These are phyloP conservation scores for Rhexocercosporidium sp. DNA, from an alignment of 2,329 filamentous ascomycete species.

Conservation along the genomic window DNA sequence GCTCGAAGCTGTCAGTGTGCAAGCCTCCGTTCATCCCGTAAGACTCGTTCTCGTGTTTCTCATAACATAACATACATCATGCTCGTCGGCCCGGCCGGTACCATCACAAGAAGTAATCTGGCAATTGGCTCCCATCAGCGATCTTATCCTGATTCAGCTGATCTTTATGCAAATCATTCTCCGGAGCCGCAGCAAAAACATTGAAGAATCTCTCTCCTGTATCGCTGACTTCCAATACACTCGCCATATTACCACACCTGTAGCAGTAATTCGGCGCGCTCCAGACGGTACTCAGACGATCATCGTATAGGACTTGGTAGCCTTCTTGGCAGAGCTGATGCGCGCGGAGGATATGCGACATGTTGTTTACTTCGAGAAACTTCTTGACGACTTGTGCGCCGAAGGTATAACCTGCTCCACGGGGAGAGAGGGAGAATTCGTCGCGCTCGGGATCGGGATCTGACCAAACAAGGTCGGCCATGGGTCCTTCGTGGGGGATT, in stretches of 20 bases:
- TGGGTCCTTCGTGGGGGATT: conserved; percentile 97
- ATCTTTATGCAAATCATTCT: conserved; percentile 92
- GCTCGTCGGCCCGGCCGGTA: conserved; percentile 43
- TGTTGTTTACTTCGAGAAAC: conserved; percentile 94
- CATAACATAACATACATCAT: conserved; percentile 8
- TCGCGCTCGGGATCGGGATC: conserved; percentile 97
- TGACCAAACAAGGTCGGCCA: conserved; percentile 99
- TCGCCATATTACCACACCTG: conserved; percentile 95
- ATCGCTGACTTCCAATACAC: conserved; percentile 94
- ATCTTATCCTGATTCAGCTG: conserved; percentile 76
- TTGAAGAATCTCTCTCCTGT: conserved; percentile 95
- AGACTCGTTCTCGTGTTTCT: conserved; percentile 11
- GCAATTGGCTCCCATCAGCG: conserved; percentile 66
- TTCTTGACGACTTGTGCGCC: conserved; percentile 98
- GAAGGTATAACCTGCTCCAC: conserved; percentile 96
- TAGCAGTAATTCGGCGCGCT: conserved; percentile 88
- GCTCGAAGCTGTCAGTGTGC: not conserved
- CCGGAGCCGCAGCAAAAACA: conserved; percentile 94
- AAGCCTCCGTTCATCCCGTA: conserved; percentile 6
- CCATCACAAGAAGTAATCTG: conserved; percentile 67
- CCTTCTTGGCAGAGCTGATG: conserved; percentile 98
- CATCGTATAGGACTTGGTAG: conserved; percentile 95
- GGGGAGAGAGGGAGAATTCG: conserved; percentile 92
- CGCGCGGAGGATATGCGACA: conserved; percentile 97
- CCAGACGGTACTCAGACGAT: conserved; percentile 95